phyloP scores from a whole-genome alignment of 2,329 filamentous ascomycete genomes.

The Botrytis aclada region DNA sequence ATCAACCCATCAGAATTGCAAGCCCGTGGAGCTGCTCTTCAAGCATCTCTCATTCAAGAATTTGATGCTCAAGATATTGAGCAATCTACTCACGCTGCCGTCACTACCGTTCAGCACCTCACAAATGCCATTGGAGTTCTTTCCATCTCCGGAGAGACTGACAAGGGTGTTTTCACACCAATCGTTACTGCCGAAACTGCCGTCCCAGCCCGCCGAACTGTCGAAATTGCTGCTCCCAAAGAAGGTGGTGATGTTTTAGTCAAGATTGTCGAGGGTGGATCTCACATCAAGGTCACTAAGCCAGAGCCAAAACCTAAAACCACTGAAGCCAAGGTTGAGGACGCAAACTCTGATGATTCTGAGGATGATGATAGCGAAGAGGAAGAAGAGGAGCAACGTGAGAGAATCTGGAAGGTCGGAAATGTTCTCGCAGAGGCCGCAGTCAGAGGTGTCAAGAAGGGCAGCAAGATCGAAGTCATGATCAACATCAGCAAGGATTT shows the following conservation, averaged over 20 bases:
- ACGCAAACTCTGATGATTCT: slow-evolving; percentile 53
- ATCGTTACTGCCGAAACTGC: slow-evolving; percentile 85
- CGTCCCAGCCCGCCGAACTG: slow-evolving; percentile 80
- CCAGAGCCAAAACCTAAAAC: slow-evolving; percentile 73
- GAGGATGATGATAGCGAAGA: slow-evolving; percentile 65
- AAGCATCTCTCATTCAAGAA: slow-evolving; percentile 90
- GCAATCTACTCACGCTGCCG: slow-evolving; percentile 91
- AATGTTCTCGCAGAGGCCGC: slow-evolving; percentile 80
- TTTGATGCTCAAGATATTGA: slow-evolving; percentile 93
- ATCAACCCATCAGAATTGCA: slow-evolving; percentile 93
- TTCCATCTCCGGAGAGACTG: slow-evolving; percentile 55
- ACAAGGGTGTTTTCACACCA: slow-evolving; percentile 70
- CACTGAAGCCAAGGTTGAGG: slow-evolving; percentile 55
- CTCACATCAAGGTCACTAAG: slow-evolving; percentile 91
- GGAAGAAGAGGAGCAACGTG: slow-evolving; percentile 80
- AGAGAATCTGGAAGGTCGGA: slow-evolving; percentile 90
- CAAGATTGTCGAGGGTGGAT: slow-evolving; percentile 81
- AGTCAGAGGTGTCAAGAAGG: slow-evolving; percentile 80
- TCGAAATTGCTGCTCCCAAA: slow-evolving; percentile 72
- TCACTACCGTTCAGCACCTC: slow-evolving; percentile 91
- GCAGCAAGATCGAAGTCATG: slow-evolving; percentile 87
- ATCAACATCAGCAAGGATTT: slow-evolving; percentile 83
- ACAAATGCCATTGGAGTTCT: slow-evolving; percentile 85
- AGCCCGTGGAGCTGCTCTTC: slow-evolving; percentile 87
- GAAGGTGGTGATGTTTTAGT: slow-evolving; percentile 85